Base-by-base conservation (phyloP, 768 basidiomycete genomes). In the Infundibulicybe gibba region DNA sequence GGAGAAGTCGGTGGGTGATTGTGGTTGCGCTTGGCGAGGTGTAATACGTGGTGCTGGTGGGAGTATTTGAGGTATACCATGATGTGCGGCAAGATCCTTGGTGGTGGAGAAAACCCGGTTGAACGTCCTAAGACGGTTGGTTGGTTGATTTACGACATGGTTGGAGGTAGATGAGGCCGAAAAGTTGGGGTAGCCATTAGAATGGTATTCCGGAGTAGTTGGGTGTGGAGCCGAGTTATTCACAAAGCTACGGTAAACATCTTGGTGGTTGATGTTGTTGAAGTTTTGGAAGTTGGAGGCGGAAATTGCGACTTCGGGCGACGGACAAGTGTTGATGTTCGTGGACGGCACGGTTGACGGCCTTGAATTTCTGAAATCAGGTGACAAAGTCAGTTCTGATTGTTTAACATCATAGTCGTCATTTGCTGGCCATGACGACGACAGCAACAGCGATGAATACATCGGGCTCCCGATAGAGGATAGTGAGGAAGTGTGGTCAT, bases 1-100 rank as follows among this genome's bases (percentile, higher is more conserved):
- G 32, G 67, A 53, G 58, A 79, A 76, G 56, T 83, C 75, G 49
- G 70, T 53, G 43, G 69, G 47, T 46, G 67, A 40, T 41, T 59
- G 54, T 48, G 71, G 65, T 56, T 70, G 64, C 67, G 72, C 69
- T 45, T 74, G 72, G 60, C 63, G 73, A 48, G 76, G 72, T 54
- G 71, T 72, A 61, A 80, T 79, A 45, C 79, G 76, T 50, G 87
- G 87, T 47, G 80, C 78, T 44, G 79, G 80, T 40, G 87, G 87
- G 41, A 90, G 65, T 52, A 72, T 76, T 54, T 81, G 77, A 50
- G 87, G 87, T 61, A 89, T 80, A 67, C 86, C 87, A 87, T 88
- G 81, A 49, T 87, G 87, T 59, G 81, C 73, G 57, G 85, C 82
- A 47, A 86, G 70, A 69, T 85, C 87, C 67, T 77, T 75, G 45